Evolutionary conservation across 78 protist genomes (phyloP), one percentile per base, ranked within the genome.

Genomic region (Emiliania huxleyi): DNA sequence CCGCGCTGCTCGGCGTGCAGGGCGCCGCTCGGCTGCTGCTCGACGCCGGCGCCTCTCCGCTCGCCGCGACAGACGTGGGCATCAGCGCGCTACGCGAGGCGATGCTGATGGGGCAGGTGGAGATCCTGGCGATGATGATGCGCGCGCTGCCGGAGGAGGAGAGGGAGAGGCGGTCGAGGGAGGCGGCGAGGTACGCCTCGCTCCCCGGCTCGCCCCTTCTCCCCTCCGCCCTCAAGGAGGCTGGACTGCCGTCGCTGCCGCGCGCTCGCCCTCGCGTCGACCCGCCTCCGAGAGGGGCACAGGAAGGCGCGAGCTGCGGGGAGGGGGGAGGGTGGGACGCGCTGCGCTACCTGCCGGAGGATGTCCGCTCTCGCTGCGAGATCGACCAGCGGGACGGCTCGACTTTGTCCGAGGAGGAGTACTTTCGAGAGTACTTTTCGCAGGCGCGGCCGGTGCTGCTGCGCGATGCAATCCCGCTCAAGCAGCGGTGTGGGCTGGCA

Each of bases 271-370:
- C n/a, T 3, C 23, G 75, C 23, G 75, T 62, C 75, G 75, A 62
- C 75, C 75, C 75, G 8, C 29, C 75, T 2, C 75, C 75, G n/a
- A n/a, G n/a, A n/a, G n/a, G n/a, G n/a, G 55, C 55, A 4, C 23
- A 48, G 55, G 55, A 48, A 11, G 11, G 55, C 23, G 55, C 55
- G 23, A 18, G 29, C 8, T 73, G 83, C 19, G 83, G 21, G 18
- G 83, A 73, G 42, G 83, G 83, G 18, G 83, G 83, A 5, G 83
- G 83, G 18, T 73, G 83, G 83, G 83, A 23, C 83, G 83, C 18
- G 18, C 40, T 2, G 42, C 83, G 33, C 4, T 18, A 3, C 37
- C n/a, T 26, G 29, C 3, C 75, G 11, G 83, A 73, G 33, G 83
- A 2, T 3, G 44, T 2, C 19, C 37, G 83, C 19, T 42, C 1